Percentiles rank a stretch among this genome's conserved stretches.
phyloP scores from a whole-genome alignment of 805 yeast species.

The Starmerella bombi region DNA sequence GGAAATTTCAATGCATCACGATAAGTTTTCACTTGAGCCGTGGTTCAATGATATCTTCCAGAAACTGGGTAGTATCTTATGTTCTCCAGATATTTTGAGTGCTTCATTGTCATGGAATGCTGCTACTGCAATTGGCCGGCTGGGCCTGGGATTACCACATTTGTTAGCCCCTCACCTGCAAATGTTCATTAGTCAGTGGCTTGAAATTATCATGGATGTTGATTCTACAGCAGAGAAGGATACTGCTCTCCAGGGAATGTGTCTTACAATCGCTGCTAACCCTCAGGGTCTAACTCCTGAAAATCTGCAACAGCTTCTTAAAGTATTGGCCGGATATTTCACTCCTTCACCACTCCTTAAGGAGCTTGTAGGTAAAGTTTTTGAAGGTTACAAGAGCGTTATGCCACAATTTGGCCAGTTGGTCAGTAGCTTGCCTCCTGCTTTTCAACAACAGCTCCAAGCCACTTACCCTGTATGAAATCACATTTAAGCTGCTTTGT shows the following conservation, averaged over 20 bases:
- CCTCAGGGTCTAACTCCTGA: conserved; percentile 50
- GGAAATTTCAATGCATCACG: conserved; percentile 56
- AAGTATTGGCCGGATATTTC: conserved; percentile 22
- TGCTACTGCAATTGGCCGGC: conserved; percentile 77
- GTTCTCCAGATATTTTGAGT: conserved; percentile 41
- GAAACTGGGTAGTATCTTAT: conserved; percentile 47
- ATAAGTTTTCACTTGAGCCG: conserved; percentile 31
- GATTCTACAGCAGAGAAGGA: conserved; percentile 82
- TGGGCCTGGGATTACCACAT: conserved; percentile 54
- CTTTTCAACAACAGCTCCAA: conserved; percentile 20
- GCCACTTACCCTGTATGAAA: conserved; percentile 8
- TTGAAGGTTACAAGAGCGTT: conserved; percentile 21
- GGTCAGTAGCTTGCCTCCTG: conserved; percentile 16
- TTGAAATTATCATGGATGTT: conserved; percentile 48
- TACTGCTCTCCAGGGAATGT: conserved; percentile 73
- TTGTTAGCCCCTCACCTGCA: conserved; percentile 45
- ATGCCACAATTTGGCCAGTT: conserved; percentile 20
- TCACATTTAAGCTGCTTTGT: too few relatives aligned
- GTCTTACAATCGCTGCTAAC: conserved; percentile 48
- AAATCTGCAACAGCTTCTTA: conserved; percentile 21
- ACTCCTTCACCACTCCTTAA: conserved; percentile 25
- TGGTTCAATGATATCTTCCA: conserved; percentile 43
- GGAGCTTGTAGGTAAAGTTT: conserved; percentile 21
- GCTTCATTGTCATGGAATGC: conserved; percentile 59
- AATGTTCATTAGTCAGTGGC: conserved; percentile 55